These are phyloP conservation scores for Suhomyces terraborum DNA, from an alignment of 1,139 yeast species.

Conservation along the genomic window DNA sequence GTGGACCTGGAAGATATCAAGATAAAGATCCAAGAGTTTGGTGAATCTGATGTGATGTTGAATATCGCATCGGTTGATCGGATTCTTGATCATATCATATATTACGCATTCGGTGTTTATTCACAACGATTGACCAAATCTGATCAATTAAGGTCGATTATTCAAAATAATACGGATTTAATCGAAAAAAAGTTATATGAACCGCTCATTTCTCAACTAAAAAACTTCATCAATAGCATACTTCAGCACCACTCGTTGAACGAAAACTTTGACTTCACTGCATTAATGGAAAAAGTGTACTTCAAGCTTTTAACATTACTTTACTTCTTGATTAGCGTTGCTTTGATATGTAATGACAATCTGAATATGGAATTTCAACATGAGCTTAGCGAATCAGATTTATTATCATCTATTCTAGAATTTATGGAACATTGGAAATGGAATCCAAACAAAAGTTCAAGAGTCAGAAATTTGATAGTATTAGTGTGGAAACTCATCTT, in stretches of 20 bases:
- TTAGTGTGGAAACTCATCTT: slow-evolving; percentile 61
- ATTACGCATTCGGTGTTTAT: slow-evolving; percentile 48
- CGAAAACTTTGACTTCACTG: neutral
- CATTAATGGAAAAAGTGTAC: slow-evolving; percentile 16
- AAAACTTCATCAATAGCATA: slow-evolving; percentile 20
- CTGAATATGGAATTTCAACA: slow-evolving; percentile 25
- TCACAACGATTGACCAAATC: slow-evolving; percentile 27
- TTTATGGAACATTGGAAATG: slow-evolving; percentile 72
- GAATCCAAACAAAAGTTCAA: slow-evolving; percentile 35
- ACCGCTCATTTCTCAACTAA: slow-evolving; percentile 19
- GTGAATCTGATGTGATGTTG: neutral
- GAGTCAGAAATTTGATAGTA: slow-evolving; percentile 54
- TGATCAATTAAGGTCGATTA: slow-evolving; percentile 35
- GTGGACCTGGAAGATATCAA: neutral
- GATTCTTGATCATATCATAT: slow-evolving; percentile 23
- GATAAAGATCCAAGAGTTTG: neutral
- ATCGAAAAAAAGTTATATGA: slow-evolving; percentile 6
- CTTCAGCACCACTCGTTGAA: slow-evolving; percentile 16
- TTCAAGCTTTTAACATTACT: slow-evolving; percentile 53
- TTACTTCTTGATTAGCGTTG: slow-evolving; percentile 47
- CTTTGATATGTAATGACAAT: slow-evolving; percentile 20
- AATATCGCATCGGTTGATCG: neutral
- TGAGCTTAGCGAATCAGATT: slow-evolving; percentile 25
- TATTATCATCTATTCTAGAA: slow-evolving; percentile 49
- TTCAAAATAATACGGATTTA: slow-evolving; percentile 11